A percentile compares a stretch with the other conserved stretches of the same genome.
Conservation (phyloP, 1,284 basidiomycete species). For the Exsudoporus floridanus region DNA sequence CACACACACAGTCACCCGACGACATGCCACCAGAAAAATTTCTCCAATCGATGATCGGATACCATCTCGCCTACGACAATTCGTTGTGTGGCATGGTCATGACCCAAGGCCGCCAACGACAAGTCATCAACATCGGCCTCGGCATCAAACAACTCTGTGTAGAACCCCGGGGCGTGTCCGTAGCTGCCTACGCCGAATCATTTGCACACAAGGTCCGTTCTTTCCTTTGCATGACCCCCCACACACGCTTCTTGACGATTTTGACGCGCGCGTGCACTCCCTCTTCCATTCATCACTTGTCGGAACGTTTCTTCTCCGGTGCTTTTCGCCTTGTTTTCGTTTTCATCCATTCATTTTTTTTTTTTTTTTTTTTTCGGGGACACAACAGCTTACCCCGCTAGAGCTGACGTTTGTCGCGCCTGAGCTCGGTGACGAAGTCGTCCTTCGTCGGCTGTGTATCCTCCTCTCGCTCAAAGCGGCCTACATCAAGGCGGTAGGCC, state of each 20-base stretch:
- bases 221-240: neutral
- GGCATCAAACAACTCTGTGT: constrained; percentile 66
- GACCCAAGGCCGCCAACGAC: constrained; percentile 70
- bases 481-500: constrained; percentile 78
- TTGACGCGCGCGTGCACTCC: too few relatives aligned
- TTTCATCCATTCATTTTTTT: too few relatives aligned
- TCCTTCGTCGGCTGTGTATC: constrained; percentile 70
- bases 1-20: constrained; percentile 38
- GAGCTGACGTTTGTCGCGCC: constrained; percentile 55
- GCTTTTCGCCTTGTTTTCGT: too few relatives aligned
- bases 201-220: constrained; percentile 66
- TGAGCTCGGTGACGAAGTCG: constrained; percentile 56
- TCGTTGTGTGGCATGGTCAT: constrained; percentile 78
- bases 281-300: neutral
- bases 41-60: constrained; percentile 72
- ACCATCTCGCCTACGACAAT: constrained; percentile 66
- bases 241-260: neutral
- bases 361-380: neutral
- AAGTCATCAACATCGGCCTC: constrained; percentile 75
- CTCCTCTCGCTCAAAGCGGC: constrained; percentile 73
- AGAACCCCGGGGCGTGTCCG: constrained; percentile 55
- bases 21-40: constrained; percentile 61
- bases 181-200: constrained; percentile 65
- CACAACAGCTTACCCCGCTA: constrained; percentile 47
- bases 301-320: neutral